A percentile compares a stretch with the other conserved stretches of the same genome.
Conservation (phyloP, 177 flowering plant genomes). For the Vitis hybrid region DNA sequence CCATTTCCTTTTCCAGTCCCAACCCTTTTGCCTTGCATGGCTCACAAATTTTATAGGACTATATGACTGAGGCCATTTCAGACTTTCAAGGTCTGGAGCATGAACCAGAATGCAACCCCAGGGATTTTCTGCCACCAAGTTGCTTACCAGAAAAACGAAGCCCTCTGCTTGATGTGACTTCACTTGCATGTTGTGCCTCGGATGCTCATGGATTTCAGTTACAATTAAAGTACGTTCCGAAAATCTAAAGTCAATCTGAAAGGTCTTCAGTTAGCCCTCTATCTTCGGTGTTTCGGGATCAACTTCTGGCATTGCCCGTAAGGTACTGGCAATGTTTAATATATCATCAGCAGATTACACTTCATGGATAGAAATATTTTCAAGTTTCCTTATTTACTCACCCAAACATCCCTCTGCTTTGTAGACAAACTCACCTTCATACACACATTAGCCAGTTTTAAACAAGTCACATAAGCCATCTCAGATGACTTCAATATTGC, state of each 20-base stretch:
- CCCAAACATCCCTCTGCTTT: too few species aligned
- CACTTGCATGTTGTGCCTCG: slow-evolving; percentile 77
- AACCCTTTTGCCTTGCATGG: slow-evolving; percentile 42
- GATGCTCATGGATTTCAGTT: slow-evolving; percentile 61
- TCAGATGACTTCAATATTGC: too few species aligned
- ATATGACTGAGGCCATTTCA: too few species aligned
- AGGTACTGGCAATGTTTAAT: too few species aligned
- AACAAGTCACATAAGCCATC: too few species aligned
- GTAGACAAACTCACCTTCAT: too few species aligned
- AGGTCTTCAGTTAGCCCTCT: slow-evolving; percentile 17
- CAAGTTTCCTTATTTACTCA: too few species aligned
- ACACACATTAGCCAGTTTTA: too few species aligned
- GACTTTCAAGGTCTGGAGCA: slow-evolving; percentile 67
- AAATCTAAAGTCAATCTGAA: slow-evolving; percentile 23
- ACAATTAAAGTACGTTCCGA: slow-evolving; percentile 29
- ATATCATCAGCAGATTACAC: too few species aligned
- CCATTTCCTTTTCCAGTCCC: slow-evolving; percentile 49
- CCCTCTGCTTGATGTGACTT: slow-evolving; percentile 87
- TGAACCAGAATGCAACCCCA: slow-evolving; percentile 95
- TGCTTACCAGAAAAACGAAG: slow-evolving; percentile 66
- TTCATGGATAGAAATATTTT: too few species aligned
- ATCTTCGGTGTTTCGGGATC: slow-evolving; percentile 24
- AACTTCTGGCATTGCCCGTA: too few species aligned
- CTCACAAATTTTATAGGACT: too few species aligned
- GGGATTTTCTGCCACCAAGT: slow-evolving; percentile 62